phyloP scores from a whole-genome alignment of 257 asterid species.

The Sherardia arvensis region DNA sequence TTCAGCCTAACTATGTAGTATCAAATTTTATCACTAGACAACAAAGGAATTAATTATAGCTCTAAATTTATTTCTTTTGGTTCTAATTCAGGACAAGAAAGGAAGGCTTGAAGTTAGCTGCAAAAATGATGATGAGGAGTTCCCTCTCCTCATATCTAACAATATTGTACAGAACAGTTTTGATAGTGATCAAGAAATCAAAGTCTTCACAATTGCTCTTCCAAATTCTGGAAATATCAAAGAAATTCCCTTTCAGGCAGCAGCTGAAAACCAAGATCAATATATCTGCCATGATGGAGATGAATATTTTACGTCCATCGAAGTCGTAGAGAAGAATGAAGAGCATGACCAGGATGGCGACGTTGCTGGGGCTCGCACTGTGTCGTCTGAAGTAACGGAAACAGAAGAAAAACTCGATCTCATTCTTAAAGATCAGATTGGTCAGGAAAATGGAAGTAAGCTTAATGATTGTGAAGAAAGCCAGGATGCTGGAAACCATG shows the following conservation, averaged over 20 bases:
- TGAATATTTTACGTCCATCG: background rate
- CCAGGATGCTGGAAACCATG: background rate
- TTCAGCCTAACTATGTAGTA: too few species aligned
- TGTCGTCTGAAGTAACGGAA: background rate
- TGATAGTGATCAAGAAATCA: background rate
- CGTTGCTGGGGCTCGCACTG: background rate
- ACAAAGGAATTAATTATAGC: too few species aligned
- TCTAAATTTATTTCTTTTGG: too few species aligned
- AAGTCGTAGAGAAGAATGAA: background rate
- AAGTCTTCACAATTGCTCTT: background rate
- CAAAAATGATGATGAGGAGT: conserved; percentile 2
- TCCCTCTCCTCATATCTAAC: background rate
- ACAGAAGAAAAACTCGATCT: background rate
- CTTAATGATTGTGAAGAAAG: background rate
- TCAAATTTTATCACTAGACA: too few species aligned
- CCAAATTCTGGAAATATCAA: background rate
- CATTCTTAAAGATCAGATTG: background rate
- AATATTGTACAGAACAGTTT: background rate
- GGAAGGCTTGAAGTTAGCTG: conserved; percentile 11
- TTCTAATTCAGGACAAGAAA: conserved; percentile 31
- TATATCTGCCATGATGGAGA: background rate
- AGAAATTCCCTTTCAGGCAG: background rate
- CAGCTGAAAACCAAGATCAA: background rate
- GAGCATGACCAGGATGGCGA: background rate
- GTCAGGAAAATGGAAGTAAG: conserved; percentile 1